Evolutionary conservation across 2,329 filamentous ascomycete species (phyloP).

Genomic region (Xenoacremonium recifei): DNA sequence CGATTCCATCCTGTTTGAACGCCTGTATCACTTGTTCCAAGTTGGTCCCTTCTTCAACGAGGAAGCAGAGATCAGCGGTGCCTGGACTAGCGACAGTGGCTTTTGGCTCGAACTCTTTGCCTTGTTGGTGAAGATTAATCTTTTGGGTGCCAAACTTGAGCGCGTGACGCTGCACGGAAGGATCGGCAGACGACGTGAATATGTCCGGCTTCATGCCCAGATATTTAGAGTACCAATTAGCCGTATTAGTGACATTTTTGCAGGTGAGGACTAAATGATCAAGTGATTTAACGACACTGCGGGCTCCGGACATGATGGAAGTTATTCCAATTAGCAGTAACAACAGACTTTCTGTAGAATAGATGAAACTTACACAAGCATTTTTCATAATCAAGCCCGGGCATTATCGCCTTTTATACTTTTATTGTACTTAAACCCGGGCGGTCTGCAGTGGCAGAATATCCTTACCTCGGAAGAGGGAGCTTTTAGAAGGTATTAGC

Average conservation of each 20-base stretch:
- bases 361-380: too few relatives aligned
- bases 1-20: slow-evolving; percentile 42
- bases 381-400: too few relatives aligned
- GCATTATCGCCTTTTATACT: too few relatives aligned
- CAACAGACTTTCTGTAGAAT: too few relatives aligned
- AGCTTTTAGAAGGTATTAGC: too few relatives aligned
- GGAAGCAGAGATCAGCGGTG: slow-evolving; percentile 59
- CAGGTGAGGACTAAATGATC: slow-evolving; percentile 63
- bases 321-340: too few relatives aligned
- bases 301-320: slow-evolving; percentile 14
- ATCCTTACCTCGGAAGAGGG: too few relatives aligned
- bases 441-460: too few relatives aligned
- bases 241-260: slow-evolving; percentile 45
- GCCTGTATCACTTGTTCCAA: slow-evolving; percentile 44
- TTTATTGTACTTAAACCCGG: too few relatives aligned
- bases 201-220: slow-evolving; percentile 57
- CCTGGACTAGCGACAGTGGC: slow-evolving; percentile 52
- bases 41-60: slow-evolving; percentile 44
- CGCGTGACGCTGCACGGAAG: slow-evolving; percentile 42
- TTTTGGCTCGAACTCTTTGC: slow-evolving; percentile 60
- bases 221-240: slow-evolving; percentile 52
- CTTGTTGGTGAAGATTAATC: slow-evolving; percentile 59
- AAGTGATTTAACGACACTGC: slow-evolving; percentile 41
- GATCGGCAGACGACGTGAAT: slow-evolving; percentile 42
- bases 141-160: slow-evolving; percentile 58